Base-by-base conservation (phyloP, 2,329 filamentous ascomycete species). In the Epichloe festucae region DNA sequence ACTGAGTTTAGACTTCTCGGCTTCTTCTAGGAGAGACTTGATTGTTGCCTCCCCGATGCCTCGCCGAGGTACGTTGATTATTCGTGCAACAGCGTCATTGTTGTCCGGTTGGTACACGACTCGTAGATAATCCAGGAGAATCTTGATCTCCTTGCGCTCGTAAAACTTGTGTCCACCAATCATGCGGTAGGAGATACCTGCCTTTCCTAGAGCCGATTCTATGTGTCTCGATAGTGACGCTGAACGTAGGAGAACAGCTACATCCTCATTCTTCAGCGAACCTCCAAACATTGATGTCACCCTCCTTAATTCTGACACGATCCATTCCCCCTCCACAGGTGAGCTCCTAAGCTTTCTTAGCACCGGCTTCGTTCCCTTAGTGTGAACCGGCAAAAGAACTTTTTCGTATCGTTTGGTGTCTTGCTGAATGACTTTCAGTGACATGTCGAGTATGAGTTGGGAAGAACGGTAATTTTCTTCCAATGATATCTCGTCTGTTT, bases 381-480 rank as follows among this genome's bases (percentile, higher is more conserved):
- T 80, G 67, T 95, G 91, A 0, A 91, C 86, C 2, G 93, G 81
- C 48, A 87, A 74, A 36, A 98, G 72, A 38, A 77, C 77, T 64
- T 96, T 97, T 52, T 85, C 75, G 49, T 90, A 93, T 53, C 91
- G 77, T 38, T 78, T 79, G 48, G 78, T 77, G 65, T 98, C 91
- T 66, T 97, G 91, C 65, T 96, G 84, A 55, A 98, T 97, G 46
- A 98, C 82, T 54, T 84, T 80, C 54, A 94, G 75, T 0, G 93
- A 89, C 5, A 86, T 81, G 53, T 79, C 76, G 23, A 97, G 73
- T 53, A 98, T 96, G 7, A 82, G 82, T 40, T 84, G 87, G 0
- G 89, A 94, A 1, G 91, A 97, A 21, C 91, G 81, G 63, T 98
- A 98, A 61, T 97, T 98, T 61, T 96, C 87, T 63, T 96, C 87